A percentile compares a stretch with the other conserved stretches of the same genome.
Evolutionary conservation across 306 rosid genomes (phyloP).

Genomic region (Echinosophora koreensis): DNA sequence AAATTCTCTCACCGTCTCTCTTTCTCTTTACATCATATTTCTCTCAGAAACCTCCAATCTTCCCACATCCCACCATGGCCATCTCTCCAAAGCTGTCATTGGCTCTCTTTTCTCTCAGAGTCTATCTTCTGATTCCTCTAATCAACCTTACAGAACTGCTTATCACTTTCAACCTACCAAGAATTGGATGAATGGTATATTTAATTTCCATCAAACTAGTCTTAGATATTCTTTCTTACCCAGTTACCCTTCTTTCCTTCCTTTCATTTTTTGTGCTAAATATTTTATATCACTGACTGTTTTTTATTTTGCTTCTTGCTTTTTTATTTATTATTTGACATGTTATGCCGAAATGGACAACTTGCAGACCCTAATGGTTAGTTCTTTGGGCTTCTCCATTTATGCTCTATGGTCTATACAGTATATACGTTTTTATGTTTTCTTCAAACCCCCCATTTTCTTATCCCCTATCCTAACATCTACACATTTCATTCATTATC

Average conservation of each 20-base stretch:
- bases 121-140: conserved; percentile 40
- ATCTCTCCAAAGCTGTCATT: conserved; percentile 45
- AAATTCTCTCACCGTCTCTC: too few relatives aligned
- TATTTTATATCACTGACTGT: conserved; percentile 64
- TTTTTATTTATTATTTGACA: conserved; percentile 39
- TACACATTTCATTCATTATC: neutral
- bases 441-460: neutral
- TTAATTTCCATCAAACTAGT: conserved; percentile 18
- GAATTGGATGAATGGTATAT: conserved; percentile 84
- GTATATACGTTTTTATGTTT: neutral
- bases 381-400: conserved; percentile 31
- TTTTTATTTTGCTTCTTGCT: conserved; percentile 6
- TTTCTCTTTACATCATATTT: too few relatives aligned
- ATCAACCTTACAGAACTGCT: conserved; percentile 79
- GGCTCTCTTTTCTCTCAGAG: conserved; percentile 46
- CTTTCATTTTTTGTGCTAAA: neutral
- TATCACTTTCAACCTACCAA: conserved; percentile 88
- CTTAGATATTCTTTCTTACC: neutral
- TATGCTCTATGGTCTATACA: neutral
- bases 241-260: neutral
- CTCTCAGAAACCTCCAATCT: neutral
- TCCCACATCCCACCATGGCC: conserved; percentile 49
- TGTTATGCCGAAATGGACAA: conserved; percentile 52
- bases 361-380: conserved; percentile 90
- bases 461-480: neutral